Evolutionary conservation across 2,329 filamentous ascomycete genomes (phyloP), one percentile per base, ranked within the genome.

Genomic region (Chaetomium sp.): DNA sequence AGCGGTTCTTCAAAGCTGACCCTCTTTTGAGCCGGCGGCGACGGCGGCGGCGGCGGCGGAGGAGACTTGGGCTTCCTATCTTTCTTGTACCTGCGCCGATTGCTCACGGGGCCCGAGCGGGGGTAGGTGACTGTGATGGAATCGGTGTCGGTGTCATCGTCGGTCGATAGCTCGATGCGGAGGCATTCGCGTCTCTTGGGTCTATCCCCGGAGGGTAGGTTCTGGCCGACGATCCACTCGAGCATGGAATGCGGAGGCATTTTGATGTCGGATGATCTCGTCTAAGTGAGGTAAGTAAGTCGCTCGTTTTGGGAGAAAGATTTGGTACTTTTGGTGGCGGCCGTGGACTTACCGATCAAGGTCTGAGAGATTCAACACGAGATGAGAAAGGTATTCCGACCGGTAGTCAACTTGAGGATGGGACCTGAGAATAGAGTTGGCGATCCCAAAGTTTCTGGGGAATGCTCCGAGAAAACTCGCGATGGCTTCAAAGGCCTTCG

Each of bases 101-200:
- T 38, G 19, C 37, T 55, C 57, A 12, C 6, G 2, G 41, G 10
- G 5, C 69, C 63, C 4, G 69, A 66, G 52, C 77, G 74, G 1
- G 79, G 78, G 51, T 79, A 78, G 1, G 75, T 77, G 40, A 82
- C 65, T 14, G 67, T 71, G 52, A 81, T 65, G 3, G 71, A 74
- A 52, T 82, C 79, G 33, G 73, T 69, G 6, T 75, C 73, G n/a
- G 71, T 72, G 54, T 79, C 76, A 44, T 81, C 78, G 58, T 82
- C 78, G 9, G 79, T 80, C 11, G 72, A 70, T 1, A 79, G 64
- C 51, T 76, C 70, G 36, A 79, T 63, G 27, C 64, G 71, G 55
- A 76, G 36, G 27, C 36, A 45, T 14, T 59, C 43, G 6, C 52
- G 44, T 35, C 36, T 35, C 46, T 55, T 42, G 11, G 40, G 50